Percentiles rank a stretch among this genome's conserved stretches.
Evolutionary conservation across 2,329 filamentous ascomycete species (phyloP).

Genomic region (Penicillium palitans): DNA sequence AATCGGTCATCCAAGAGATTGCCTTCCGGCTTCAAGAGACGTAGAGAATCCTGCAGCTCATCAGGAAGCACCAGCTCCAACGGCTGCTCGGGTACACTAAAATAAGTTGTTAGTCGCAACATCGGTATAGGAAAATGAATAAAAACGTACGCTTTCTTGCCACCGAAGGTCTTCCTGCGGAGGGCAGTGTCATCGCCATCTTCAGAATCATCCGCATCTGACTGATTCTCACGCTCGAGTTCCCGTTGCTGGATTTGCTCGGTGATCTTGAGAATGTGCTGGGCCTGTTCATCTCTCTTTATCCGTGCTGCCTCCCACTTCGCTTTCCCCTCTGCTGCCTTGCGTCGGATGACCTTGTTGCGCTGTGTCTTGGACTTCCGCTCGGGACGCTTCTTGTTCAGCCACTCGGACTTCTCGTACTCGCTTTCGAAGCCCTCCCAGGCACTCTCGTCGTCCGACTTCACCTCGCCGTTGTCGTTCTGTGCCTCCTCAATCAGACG

Average conservation of each 20-base stretch:
- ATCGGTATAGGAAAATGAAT: neutral
- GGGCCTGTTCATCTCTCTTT: slow-evolving; percentile 69
- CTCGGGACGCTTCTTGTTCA: slow-evolving; percentile 72
- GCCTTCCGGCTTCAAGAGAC: slow-evolving; percentile 89
- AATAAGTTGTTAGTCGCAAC: slow-evolving; percentile 21
- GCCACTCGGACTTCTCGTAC: slow-evolving; percentile 64
- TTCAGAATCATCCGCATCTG: slow-evolving; percentile 41
- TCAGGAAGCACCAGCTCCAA: slow-evolving; percentile 80
- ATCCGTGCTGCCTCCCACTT: slow-evolving; percentile 76
- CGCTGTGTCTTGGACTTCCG: slow-evolving; percentile 83
- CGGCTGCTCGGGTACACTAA: slow-evolving; percentile 66
- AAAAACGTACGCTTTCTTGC: slow-evolving; percentile 52
- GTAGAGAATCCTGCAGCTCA: slow-evolving; percentile 76
- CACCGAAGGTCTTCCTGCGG: slow-evolving; percentile 70
- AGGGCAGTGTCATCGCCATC: slow-evolving; percentile 65
- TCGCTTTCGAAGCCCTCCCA: slow-evolving; percentile 90
- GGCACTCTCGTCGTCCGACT: slow-evolving; percentile 83
- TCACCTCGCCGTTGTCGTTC: slow-evolving; percentile 70
- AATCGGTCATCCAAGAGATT: slow-evolving; percentile 92
- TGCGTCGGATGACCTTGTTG: slow-evolving; percentile 84
- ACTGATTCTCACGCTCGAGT: slow-evolving; percentile 46
- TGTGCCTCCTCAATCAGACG: slow-evolving; percentile 73
- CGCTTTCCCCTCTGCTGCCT: slow-evolving; percentile 76
- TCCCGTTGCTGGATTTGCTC: slow-evolving; percentile 51
- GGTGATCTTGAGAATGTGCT: slow-evolving; percentile 69